These are phyloP conservation scores for Saccharum officinarum DNA, from an alignment of 176 grass and related monocot genomes.

Conservation along the genomic window DNA sequence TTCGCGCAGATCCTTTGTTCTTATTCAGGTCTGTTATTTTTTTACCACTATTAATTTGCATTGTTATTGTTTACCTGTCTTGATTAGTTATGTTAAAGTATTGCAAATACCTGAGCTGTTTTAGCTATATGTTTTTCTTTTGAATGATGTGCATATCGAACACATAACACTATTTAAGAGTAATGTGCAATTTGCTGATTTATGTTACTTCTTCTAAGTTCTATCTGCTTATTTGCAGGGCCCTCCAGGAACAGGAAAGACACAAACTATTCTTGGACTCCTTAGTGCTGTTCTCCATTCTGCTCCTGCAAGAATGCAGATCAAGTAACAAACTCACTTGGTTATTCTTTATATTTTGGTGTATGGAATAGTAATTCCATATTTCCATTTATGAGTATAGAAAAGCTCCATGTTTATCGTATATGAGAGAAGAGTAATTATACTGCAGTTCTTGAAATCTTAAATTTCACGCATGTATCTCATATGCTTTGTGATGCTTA, in stretches of 20 bases:
- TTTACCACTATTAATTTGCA: conserved; percentile 26
- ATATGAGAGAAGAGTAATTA: neutral
- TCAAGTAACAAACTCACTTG: conserved; percentile 57
- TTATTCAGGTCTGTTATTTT: conserved; percentile 76
- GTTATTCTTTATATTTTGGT: conserved; percentile 23
- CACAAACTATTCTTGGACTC: conserved; percentile 97
- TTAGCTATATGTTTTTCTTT: conserved; percentile 16
- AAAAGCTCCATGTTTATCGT: neutral
- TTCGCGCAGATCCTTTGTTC: conserved; percentile 93
- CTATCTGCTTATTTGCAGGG: conserved; percentile 58
- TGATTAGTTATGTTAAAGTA: neutral
- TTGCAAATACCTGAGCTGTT: neutral
- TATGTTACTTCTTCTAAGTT: neutral
- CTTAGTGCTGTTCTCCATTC: conserved; percentile 99
- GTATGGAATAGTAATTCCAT: neutral
- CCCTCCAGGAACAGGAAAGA: conserved; percentile 96
- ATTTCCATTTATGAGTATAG: neutral
- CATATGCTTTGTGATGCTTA: conserved; percentile 36
- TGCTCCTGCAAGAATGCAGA: conserved; percentile 79
- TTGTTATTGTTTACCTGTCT: conserved; percentile 13
- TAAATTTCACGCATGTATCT: conserved; percentile 27
- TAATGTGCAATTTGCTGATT: neutral
- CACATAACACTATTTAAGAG: neutral
- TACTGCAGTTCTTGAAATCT: neutral
- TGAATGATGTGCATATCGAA: conserved; percentile 22